phyloP scores from a whole-genome alignment of 2,329 filamentous ascomycete genomes.

The Alternaria triticina region DNA sequence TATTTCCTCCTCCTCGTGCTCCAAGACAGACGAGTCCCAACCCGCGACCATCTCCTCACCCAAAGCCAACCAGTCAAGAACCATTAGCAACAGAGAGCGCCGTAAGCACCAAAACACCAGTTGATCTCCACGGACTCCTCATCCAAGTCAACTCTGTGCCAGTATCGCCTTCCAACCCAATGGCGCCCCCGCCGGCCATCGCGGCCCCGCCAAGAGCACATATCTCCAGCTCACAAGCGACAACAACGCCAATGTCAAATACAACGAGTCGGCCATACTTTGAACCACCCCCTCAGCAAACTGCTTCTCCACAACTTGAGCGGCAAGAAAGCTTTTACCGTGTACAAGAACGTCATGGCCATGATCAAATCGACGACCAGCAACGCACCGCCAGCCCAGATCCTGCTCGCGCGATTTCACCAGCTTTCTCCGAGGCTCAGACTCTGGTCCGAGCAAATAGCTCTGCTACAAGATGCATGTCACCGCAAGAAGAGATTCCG shows the following conservation, averaged over 20 bases:
- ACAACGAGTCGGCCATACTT: constrained; percentile 26
- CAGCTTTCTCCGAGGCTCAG: constrained; percentile 43
- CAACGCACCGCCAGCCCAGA: constrained; percentile 35
- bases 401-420: constrained; percentile 40
- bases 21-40: constrained; percentile 43
- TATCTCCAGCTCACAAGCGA: constrained; percentile 26
- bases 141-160: constrained; percentile 49
- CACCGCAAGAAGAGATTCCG: constrained; percentile 48
- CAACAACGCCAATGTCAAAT: constrained; percentile 27
- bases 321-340: constrained; percentile 27
- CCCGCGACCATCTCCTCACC: constrained; percentile 29
- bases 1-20: constrained; percentile 48
- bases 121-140: constrained; percentile 49
- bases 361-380: constrained; percentile 13
- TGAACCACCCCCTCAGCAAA: constrained; percentile 30
- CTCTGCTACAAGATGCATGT: constrained; percentile 34
- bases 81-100: constrained; percentile 39
- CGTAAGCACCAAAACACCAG: constrained; percentile 36
- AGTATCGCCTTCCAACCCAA: constrained; percentile 38
- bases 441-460: constrained; percentile 49
- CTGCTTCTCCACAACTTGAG: constrained; percentile 25
- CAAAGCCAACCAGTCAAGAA: constrained; percentile 40
- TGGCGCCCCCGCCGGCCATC: constrained; percentile 28
- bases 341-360: constrained; percentile 22
- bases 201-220: constrained; percentile 37